Base-by-base conservation (phyloP, 2,329 filamentous ascomycete genomes). In the Canariomyces notabilis region DNA sequence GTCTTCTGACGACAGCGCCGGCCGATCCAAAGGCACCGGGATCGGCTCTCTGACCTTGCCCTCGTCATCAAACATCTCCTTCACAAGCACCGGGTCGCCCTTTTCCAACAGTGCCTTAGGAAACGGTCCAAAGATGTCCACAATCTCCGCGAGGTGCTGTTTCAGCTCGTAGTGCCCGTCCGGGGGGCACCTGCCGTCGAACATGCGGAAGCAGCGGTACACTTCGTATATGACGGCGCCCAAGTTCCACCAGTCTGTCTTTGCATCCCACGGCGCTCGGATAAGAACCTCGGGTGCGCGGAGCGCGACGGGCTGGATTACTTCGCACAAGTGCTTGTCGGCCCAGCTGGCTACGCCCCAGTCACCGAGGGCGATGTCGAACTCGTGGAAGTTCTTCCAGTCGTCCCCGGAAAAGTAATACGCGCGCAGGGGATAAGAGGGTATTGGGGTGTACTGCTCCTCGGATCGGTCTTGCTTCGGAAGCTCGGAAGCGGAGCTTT, bases 341-440 rank as follows among this genome's bases (percentile, higher is more conserved):
- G 35, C 31, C 48, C 48, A 50, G 38, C 48, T 50, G 4, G 50
- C 35, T 1, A 51, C 41, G 4, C 49, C 49, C 51, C 46, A 54
- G 43, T 54, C 51, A 35, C 51, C 51, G 1, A 51, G 46, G 19
- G 44, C 43, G n/a, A 54, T 41, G 34, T 48, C 37, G 8, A 53
- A 44, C 29, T 50, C 26, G 31, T 32, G 32, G 2, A 45, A n/a
- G 2, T 1, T 4, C 6, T 44, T 36, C 6, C n/a, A 33, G 7
- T 38, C 22, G 26, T 11, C 32, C n/a, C n/a, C n/a, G n/a, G n/a
- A n/a, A 16, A 46, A 49, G 51, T 53, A 51, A 23, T 33, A 45
- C 2, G 2, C 2, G n/a, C 29, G 11, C 3, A 53, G 29, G 5
- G 48, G 35, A 0, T 15, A 9, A 4, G 48, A 51, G 4, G 7